Conservation (phyloP, 371 early-diverging fungal genomes). For the Syncephalastrum racemosum region DNA sequence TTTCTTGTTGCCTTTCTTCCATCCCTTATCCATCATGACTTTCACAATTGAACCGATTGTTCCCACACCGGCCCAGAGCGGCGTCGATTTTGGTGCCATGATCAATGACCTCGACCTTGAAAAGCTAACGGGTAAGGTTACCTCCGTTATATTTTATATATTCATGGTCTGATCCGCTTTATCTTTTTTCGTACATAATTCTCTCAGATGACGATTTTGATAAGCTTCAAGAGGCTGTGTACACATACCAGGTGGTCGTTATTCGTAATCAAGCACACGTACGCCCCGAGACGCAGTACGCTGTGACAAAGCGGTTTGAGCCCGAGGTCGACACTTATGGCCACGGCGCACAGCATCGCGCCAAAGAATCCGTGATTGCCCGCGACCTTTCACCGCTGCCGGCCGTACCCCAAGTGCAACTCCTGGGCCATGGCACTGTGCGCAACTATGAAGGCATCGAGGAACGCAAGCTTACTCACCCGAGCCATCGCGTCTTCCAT, state of each 20-base stretch:
- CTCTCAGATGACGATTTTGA: conserved; percentile 41
- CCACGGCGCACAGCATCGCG: conserved; percentile 43
- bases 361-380: conserved; percentile 42
- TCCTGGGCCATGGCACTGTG: conserved; percentile 45
- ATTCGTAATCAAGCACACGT: conserved; percentile 45
- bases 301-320: conserved; percentile 44
- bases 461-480: conserved; percentile 42
- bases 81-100: conserved; percentile 50
- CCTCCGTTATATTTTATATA: neutral
- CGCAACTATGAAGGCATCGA: conserved; percentile 44
- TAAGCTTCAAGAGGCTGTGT: conserved; percentile 43
- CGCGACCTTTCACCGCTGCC: conserved; percentile 49
- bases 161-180: too few relatives aligned
- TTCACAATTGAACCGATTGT: conserved; percentile 43
- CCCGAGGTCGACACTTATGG: conserved; percentile 48
- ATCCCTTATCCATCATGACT: conserved; percentile 23
- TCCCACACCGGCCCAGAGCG: conserved; percentile 34
- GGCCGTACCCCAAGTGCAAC: conserved; percentile 42
- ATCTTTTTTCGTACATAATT: neutral
- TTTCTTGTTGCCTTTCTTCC: neutral
- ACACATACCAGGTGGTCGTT: conserved; percentile 45
- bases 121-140: conserved; percentile 34
- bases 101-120: conserved; percentile 43
- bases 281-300: conserved; percentile 40
- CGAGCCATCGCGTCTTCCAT: conserved; percentile 44